A percentile compares a stretch with the other conserved stretches of the same genome.
phyloP scores from a whole-genome alignment of 2,329 filamentous ascomycete species.

The Diaporthe vexans region DNA sequence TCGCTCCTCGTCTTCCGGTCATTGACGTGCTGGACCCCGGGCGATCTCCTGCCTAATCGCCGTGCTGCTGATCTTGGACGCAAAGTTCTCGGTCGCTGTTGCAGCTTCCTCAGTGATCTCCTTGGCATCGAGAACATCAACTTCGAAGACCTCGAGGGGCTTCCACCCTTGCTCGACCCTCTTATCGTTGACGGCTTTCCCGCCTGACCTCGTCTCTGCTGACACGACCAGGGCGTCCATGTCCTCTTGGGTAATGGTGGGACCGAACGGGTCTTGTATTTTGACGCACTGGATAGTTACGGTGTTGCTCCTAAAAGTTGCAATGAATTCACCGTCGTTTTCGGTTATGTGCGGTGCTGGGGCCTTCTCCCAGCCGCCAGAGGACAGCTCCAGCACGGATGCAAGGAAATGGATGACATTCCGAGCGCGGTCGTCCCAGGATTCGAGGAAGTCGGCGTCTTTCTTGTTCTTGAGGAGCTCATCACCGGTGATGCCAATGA shows the following conservation, averaged over 20 bases:
- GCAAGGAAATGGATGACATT: slow-evolving; percentile 81
- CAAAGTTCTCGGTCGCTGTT: slow-evolving; percentile 73
- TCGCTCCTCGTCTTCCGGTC: neutral
- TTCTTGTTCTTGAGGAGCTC: slow-evolving; percentile 91
- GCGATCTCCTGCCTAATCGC: slow-evolving; percentile 75
- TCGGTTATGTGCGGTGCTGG: slow-evolving; percentile 53
- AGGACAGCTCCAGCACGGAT: slow-evolving; percentile 66
- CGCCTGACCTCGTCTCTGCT: slow-evolving; percentile 87
- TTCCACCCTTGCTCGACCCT: slow-evolving; percentile 82
- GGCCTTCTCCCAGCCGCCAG: slow-evolving; percentile 59
- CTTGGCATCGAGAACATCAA: slow-evolving; percentile 85
- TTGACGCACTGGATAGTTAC: slow-evolving; percentile 84
- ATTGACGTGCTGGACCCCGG: slow-evolving; percentile 44
- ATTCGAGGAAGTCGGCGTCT: slow-evolving; percentile 83
- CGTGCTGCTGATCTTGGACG: slow-evolving; percentile 91
- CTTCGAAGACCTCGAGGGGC: slow-evolving; percentile 84
- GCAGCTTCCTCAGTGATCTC: slow-evolving; percentile 62
- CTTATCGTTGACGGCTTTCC: slow-evolving; percentile 87
- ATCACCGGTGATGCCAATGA: slow-evolving; percentile 91
- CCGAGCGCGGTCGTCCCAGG: slow-evolving; percentile 81
- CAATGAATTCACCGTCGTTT: slow-evolving; percentile 62
- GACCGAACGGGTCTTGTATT: slow-evolving; percentile 90
- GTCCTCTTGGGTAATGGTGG: slow-evolving; percentile 85
- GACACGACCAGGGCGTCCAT: slow-evolving; percentile 90
- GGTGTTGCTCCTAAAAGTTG: slow-evolving; percentile 69